Evolutionary conservation across 495 filamentous ascomycete genomes (phyloP), one percentile per base, ranked within the genome.

Genomic region (Daldinia vernicosa): DNA sequence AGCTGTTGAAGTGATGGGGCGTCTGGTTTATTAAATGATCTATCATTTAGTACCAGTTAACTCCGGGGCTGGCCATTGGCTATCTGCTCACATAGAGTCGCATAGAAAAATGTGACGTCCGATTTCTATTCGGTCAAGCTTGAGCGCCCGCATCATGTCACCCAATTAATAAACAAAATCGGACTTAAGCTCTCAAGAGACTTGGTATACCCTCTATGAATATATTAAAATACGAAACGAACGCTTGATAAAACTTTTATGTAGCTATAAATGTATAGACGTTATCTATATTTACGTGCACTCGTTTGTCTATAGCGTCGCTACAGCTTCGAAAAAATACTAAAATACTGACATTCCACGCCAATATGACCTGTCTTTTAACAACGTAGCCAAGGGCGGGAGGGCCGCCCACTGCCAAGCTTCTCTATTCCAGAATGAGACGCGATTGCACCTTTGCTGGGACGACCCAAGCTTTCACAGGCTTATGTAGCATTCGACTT

Each of bases 401-500:
- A 59, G 52, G 26, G 19, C 63, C 53, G 69, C 52, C 39, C 24
- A 32, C 17, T 37, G 69, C 63, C 52, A 60, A 70, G 67, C 37
- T 24, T 37, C 35, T n/a, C 24, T 33, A 39, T 50, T 56, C 52
- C 52, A 56, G 12, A 68, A 62, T 28, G 28, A 55, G 50, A 53
- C 24, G 43, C 62, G 19, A 61, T 53, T 62, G 28, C 15, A 28
- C 57, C 47, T 63, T 30, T 39, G 19, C 8, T 27, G 39, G n/a
- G 43, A 33, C 27, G 67, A 60, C 52, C 45, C 55, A 32, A 54
- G 35, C 43, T 69, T 59, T 43, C 12, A 15, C 45, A 57, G 30
- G 56, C 30, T 43, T 51, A 66, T 43, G 69, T 71, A 58, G 58
- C 15, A 71, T 71, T 60, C 57, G 39, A n/a, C 19, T 64, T 47